These are phyloP conservation scores for Colletotrichum spinosum DNA, from an alignment of 2,329 filamentous ascomycete genomes.

Conservation along the genomic window DNA sequence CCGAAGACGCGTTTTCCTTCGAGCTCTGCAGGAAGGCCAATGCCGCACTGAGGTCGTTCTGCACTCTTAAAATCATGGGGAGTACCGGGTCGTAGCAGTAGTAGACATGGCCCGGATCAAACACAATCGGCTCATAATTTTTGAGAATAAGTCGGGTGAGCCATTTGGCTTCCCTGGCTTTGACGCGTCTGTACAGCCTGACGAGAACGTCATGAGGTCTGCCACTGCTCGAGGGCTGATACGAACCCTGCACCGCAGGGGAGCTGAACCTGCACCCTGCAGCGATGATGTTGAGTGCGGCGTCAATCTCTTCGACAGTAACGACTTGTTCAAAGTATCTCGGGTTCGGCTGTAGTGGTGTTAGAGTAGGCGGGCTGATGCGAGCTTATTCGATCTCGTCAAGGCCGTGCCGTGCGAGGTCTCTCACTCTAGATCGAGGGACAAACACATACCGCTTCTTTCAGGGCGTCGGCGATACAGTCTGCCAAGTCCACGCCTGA, in stretches of 20 bases:
- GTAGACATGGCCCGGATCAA: conserved; percentile 69
- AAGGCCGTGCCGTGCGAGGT: not conserved
- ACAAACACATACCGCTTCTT: conserved; percentile 62
- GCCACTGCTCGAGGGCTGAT: conserved; percentile 39
- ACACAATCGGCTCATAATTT: conserved; percentile 73
- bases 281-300: conserved; percentile 73
- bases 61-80: conserved; percentile 76
- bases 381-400: conserved; percentile 37
- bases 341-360: conserved; percentile 57
- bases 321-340: conserved; percentile 54
- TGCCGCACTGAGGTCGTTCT: conserved; percentile 74
- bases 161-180: conserved; percentile 85
- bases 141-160: conserved; percentile 84
- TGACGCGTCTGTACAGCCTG: conserved; percentile 68
- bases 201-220: conserved; percentile 60
- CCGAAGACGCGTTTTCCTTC: conserved; percentile 40
- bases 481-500: conserved; percentile 75
- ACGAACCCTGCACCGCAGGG: conserved; percentile 62
- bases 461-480: conserved; percentile 75
- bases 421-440: not conserved
- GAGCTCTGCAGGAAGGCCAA: conserved; percentile 62
- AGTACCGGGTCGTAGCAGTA: conserved; percentile 75
- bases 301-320: conserved; percentile 79
- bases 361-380: conserved; percentile 4
- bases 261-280: conserved; percentile 78